Base-by-base conservation (phyloP, 2,329 filamentous ascomycete species). In the Cercospora brassicicola region DNA sequence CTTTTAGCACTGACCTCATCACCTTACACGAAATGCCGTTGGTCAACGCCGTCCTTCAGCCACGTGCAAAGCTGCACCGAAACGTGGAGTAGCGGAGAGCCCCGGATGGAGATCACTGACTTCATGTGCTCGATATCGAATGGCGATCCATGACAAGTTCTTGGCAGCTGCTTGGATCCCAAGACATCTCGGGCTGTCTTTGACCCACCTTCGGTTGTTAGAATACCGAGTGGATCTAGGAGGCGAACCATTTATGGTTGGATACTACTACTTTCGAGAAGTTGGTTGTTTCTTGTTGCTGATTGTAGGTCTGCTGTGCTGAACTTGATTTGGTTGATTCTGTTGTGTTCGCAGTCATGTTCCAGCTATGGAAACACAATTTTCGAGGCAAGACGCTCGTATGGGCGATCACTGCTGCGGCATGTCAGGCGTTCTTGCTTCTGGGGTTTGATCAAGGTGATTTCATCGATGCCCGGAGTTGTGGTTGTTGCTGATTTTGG, bases 371-470 rank as follows among this genome's bases (percentile, higher is more conserved):
- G 61, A 36, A n/a, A 36, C 62, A 64, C 36, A 36, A 36, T 26
- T 56, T 64, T 39, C 62, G 62, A 23, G 62, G 62, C 62, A 57
- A 56, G 51, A 36, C 62, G 23, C 55, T 64, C 33, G 45, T 55
- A 2, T 64, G 30, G 30, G 62, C 62, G 9, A 39, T 64, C 5
- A 56, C 48, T 18, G 62, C 62, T 11, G 62, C 62, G 30, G 30
- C 62, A 64, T 64, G 62, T 39, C 62, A 64, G 51, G 62, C 62
- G 7, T 64, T 64, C 26, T 23, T 64, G 45, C 26, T 64, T 10
- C 20, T 64, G 20, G 62, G 62, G 8, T 64, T 55, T 30, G 48
- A 55, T 55, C 48, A 55, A 55, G 48, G 48, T 55, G 2, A 4
- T 2, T 28, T 4, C 2, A 15, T 26, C 5, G 20, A 53, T 15